Conservation (phyloP, 129 eudicot genomes). For the Lactuca sativa region DNA sequence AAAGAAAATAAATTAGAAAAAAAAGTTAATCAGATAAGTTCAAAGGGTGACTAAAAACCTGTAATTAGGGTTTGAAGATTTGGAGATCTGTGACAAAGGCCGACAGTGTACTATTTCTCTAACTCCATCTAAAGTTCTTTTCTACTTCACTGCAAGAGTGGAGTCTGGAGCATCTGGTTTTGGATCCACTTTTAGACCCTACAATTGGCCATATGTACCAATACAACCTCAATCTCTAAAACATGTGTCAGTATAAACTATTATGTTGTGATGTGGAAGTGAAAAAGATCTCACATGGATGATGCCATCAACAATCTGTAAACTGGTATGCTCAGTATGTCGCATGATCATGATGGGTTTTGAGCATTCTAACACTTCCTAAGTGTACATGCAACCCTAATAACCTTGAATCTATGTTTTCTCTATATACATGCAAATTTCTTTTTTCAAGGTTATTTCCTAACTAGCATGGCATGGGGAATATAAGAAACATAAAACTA, state of each 20-base stretch:
- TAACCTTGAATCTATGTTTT: too few species aligned
- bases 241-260: conserved; percentile 65
- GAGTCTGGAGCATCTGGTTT: conserved; percentile 48
- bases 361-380: too few species aligned
- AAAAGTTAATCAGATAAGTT: conserved; percentile 36
- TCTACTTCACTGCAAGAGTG: conserved; percentile 50
- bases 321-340: too few species aligned
- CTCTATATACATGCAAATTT: too few species aligned
- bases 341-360: too few species aligned
- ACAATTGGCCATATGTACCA: conserved; percentile 93
- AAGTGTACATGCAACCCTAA: too few species aligned
- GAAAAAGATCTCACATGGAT: too few species aligned
- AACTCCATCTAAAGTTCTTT: conserved; percentile 71
- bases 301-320: too few species aligned
- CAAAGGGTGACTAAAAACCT: conserved; percentile 13
- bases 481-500: too few species aligned
- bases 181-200: conserved; percentile 81
- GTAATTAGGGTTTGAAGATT: conserved; percentile 22
- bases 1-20: conserved; percentile 13
- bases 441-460: too few species aligned
- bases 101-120: conserved; percentile 92
- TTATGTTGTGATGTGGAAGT: background rate
- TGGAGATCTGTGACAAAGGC: conserved; percentile 60
- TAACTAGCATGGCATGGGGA: too few species aligned
- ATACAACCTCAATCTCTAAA: conserved; percentile 99